Conservation (phyloP, 306 rosid species). For the Rosa rugosa region DNA sequence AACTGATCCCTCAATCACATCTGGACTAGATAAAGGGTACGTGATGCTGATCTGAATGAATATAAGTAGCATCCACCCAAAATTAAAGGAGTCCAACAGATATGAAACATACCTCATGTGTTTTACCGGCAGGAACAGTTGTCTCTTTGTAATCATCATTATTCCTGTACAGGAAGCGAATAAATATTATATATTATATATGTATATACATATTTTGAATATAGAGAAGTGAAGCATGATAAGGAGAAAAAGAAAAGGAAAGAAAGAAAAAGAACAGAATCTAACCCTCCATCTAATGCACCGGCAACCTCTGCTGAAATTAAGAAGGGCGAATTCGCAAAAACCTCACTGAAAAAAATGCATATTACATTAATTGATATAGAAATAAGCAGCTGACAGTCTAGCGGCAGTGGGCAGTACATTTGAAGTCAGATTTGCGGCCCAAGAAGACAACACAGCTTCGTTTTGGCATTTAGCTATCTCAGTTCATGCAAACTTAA, state of each 20-base stretch:
- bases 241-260: background rate
- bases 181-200: background rate
- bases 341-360: slow-evolving; percentile 61
- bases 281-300: slow-evolving; percentile 60
- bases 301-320: slow-evolving; percentile 91
- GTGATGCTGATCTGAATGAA: background rate
- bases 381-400: slow-evolving; percentile 15
- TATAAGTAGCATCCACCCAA: background rate
- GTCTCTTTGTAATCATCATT: slow-evolving; percentile 77
- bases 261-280: background rate
- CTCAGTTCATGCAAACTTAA: background rate
- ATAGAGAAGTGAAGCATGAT: background rate
- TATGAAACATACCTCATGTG: slow-evolving; percentile 63
- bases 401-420: no score
- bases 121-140: slow-evolving; percentile 77
- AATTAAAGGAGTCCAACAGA: slow-evolving; percentile 10
- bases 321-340: slow-evolving; percentile 90
- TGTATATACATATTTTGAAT: background rate
- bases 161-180: slow-evolving; percentile 40
- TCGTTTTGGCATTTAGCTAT: background rate
- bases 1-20: background rate
- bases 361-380: slow-evolving; percentile 24
- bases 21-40: background rate
- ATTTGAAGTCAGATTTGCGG: background rate
- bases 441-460: background rate